phyloP scores from a whole-genome alignment of 208 protist species.

The Phytomonas francai region DNA sequence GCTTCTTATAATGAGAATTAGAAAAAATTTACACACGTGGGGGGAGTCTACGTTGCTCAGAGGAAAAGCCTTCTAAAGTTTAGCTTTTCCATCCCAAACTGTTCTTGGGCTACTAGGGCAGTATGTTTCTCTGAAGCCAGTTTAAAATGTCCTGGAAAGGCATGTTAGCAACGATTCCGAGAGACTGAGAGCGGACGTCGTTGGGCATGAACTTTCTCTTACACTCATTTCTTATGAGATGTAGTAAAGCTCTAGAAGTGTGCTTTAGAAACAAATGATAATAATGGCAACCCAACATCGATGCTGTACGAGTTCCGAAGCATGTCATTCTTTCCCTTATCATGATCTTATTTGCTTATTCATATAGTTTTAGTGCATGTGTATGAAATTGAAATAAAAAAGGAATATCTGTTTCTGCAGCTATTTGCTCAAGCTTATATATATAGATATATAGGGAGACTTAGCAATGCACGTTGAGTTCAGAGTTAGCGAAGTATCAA shows the following conservation, averaged over 20 bases:
- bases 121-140: too few relatives aligned
- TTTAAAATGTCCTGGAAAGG: too few relatives aligned
- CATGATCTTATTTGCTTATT: slow-evolving; percentile 6
- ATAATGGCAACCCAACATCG: not conserved
- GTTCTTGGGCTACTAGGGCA: too few relatives aligned
- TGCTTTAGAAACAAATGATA: not conserved
- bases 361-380: slow-evolving; percentile 4
- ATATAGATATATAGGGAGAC: not conserved
- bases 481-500: slow-evolving; percentile 39
- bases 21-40: too few relatives aligned
- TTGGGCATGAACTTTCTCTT: not conserved
- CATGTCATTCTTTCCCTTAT: not conserved
- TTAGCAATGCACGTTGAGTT: slow-evolving; percentile 75
- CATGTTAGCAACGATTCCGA: too few relatives aligned
- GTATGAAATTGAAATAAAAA: not conserved
- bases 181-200: not conserved
- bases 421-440: not conserved
- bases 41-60: too few relatives aligned
- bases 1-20: too few relatives aligned
- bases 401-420: not conserved
- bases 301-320: not conserved
- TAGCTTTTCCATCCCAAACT: too few relatives aligned
- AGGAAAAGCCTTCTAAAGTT: too few relatives aligned
- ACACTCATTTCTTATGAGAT: not conserved
- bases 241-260: not conserved